Evolutionary conservation across 1,284 basidiomycete genomes (phyloP), one percentile per base, ranked within the genome.

Genomic region (Trichosporon ovoides): DNA sequence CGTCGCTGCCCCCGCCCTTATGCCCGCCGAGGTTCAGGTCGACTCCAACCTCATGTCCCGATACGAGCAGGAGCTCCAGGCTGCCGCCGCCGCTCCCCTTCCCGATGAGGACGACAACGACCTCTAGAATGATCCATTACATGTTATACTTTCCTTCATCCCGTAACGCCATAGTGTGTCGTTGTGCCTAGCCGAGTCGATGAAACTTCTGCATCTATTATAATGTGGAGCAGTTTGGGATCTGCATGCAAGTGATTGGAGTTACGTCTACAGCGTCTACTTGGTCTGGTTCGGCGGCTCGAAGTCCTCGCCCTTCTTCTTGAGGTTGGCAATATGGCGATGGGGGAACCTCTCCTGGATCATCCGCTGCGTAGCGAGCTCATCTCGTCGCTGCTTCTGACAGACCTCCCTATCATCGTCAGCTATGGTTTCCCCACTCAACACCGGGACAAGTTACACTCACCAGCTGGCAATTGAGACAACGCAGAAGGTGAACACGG

Each of bases 1-100:
- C 69, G 93, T 96, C 61, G 94, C 96, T 57, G 94, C 93, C 10
- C 92, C 93, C 36, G 96, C 96, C 55, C 87, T 98, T 56, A 89
- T 89, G 31, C 96, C 96, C 57, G 91, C 94, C 63, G 93, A 98
- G 80, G 91, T 98, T 63, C 74, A 84, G 64, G 84, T 98, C 70
- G 94, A 98, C 78, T 79, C 83, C 34, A 78, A 68, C 43, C 73
- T 69, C 37, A 82, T 98, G 73, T 94, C 96, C 84, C 80, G 81
- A 62, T 83, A 89, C 76, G 97, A 98, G 81, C 83, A 87, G 72
- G 75, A 77, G 66, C 91, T 98, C 80, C 82, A 96, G 80, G 80
- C 83, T 37, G 74, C 77, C 51, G 72, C 72, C 38, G 68, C 68
- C 57, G 73, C 72, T 24, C 77, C 77, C 62, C 71, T 79, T 56